Evolutionary conservation across 805 yeast species (phyloP), one percentile per base, ranked within the genome.

Genomic region (Pichia heedii): DNA sequence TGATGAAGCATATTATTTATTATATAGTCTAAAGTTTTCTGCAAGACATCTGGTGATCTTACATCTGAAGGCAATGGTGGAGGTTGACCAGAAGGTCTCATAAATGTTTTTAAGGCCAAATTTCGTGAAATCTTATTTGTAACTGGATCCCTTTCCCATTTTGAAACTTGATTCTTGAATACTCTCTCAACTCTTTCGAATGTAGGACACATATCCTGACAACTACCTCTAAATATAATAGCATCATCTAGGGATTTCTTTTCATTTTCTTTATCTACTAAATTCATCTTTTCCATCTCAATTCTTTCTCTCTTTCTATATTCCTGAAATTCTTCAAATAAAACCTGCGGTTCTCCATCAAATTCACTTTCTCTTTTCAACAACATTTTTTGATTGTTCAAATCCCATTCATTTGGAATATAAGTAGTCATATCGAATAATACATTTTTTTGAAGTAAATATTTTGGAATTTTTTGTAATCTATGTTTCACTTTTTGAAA

Each of bases 41-140:
- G 72, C 35, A 93, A 63, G 1, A 89, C 68, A 43, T 72, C 74
- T 0, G 99, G 98, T 1, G 98, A 96, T 48, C 99, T 71, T 4
- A 93, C 99, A 60, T 93, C 98, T 1, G 97, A 87, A 0, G 98
- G 99, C 45, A 93, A 67, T 3, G 97, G 95, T 2, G 97, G 97
- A 1, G 96, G 95, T 53, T 93, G 96, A 7, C 97, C 98, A 0
- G 97, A 97, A 0, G 99, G 97, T 53, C 99, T 71, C 20, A 95
- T 84, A 58, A 93, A 93, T 2, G 96, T 94, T 62, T 93, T 93
- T 7, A 93, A 75, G 0, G 97, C 96, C 37, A 69, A 66, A 0
- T 56, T 55, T 24, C 74, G 60, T 0, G 85, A 71, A 6, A 87
- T 81, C 48, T 66, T 71, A 5, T 77, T 77, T 3, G 77, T 69